Percentiles rank a stretch among this genome's conserved stretches.
Evolutionary conservation across 768 basidiomycete genomes (phyloP).

Genomic region (Cyathus striatus): DNA sequence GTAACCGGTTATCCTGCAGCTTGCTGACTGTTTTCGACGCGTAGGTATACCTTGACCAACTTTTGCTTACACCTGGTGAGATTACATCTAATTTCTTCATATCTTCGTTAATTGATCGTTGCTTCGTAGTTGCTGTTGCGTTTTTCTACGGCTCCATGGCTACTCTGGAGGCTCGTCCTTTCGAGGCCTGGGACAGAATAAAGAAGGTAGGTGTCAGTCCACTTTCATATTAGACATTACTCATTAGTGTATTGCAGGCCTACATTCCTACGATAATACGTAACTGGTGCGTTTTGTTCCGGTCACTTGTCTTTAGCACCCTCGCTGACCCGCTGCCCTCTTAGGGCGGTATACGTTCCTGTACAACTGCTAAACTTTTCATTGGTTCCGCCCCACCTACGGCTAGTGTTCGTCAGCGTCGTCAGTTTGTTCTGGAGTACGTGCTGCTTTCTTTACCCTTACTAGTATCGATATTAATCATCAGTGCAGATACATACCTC

Average conservation of each 20-base stretch:
- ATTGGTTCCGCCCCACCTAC: conserved; percentile 70
- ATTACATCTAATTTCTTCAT: too few relatives aligned
- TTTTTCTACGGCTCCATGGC: conserved; percentile 73
- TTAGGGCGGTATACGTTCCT: too few relatives aligned
- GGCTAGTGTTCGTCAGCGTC: conserved; percentile 68
- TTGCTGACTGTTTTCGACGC: conserved; percentile 1
- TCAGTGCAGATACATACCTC: too few relatives aligned
- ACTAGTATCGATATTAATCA: too few relatives aligned
- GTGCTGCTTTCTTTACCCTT: conserved; percentile 18
- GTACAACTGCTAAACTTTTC: conserved; percentile 78
- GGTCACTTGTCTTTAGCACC: too few relatives aligned
- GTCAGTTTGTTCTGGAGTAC: conserved; percentile 83
- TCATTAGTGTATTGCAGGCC: conserved; percentile 41
- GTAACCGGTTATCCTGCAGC: neutral
- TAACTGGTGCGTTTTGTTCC: conserved; percentile 72
- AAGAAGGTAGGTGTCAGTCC: conserved; percentile 29
- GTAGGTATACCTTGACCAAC: conserved; percentile 82
- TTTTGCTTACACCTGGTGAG: conserved; percentile 67
- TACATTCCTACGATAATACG: conserved; percentile 71
- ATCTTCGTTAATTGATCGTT: too few relatives aligned
- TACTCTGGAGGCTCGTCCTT: conserved; percentile 67
- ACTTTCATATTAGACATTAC: neutral
- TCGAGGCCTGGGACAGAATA: conserved; percentile 42
- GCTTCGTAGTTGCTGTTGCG: too few relatives aligned
- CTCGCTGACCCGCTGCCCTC: too few relatives aligned